Evolutionary conservation across 495 filamentous ascomycete genomes (phyloP).

Genomic region (Oidiodendron maius): DNA sequence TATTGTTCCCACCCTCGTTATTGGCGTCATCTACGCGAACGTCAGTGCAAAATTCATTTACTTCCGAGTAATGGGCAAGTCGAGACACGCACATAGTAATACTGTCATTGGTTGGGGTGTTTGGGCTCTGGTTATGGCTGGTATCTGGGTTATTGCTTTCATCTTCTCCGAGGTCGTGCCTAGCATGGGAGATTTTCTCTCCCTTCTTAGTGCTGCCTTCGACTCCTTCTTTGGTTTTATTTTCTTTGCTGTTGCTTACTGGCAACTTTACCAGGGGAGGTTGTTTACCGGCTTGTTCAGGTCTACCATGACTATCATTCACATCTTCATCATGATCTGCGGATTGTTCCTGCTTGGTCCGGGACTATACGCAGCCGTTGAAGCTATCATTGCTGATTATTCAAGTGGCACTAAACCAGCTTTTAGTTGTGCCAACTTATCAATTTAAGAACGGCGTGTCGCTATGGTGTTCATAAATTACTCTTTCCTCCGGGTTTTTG

Average conservation of each 20-base stretch:
- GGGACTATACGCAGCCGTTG: conserved; percentile 44
- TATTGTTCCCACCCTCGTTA: conserved; percentile 63
- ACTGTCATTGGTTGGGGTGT: conserved; percentile 31
- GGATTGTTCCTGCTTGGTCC: conserved; percentile 46
- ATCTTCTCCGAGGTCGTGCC: conserved; percentile 61
- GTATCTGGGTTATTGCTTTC: conserved; percentile 55
- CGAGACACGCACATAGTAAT: conserved; percentile 30
- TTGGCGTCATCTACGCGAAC: conserved; percentile 62
- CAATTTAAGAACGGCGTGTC: no score
- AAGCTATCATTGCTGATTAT: conserved; percentile 46
- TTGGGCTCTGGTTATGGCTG: conserved; percentile 50
- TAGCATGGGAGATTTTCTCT: conserved; percentile 56
- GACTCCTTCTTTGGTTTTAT: conserved; percentile 35
- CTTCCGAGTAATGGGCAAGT: conserved; percentile 47
- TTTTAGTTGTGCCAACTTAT: conserved; percentile 41
- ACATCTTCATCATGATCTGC: conserved; percentile 32
- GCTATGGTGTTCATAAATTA: no score
- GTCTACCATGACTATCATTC: conserved; percentile 34
- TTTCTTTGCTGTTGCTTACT: conserved; percentile 45
- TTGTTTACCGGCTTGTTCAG: conserved; percentile 25
- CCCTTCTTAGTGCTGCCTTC: conserved; percentile 43
- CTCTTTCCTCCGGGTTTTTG: no score
- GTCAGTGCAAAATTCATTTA: conserved; percentile 54
- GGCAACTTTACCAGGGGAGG: conserved; percentile 35
- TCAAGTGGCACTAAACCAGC: conserved; percentile 31